Evolutionary conservation across 2,329 filamentous ascomycete genomes (phyloP).

Genomic region (Lasiodiplodia citricola): DNA sequence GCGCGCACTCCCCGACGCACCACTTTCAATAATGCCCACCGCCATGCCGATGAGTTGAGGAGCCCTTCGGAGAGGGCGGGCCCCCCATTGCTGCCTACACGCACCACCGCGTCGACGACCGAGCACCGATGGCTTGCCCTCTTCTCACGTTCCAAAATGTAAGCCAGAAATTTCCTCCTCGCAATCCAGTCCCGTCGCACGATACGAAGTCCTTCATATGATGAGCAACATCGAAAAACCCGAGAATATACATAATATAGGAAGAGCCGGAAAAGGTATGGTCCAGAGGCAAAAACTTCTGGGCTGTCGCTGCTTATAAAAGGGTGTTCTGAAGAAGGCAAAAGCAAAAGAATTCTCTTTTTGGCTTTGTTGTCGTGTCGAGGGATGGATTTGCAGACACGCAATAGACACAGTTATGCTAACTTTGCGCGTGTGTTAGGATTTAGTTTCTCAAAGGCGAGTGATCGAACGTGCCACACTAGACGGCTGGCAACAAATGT

Average conservation of each 20-base stretch:
- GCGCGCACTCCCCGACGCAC: too few relatives aligned
- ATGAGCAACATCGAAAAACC: slow-evolving; percentile 12
- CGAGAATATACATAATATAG: slow-evolving; percentile 13
- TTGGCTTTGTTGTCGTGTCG: not conserved
- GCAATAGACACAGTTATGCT: too few relatives aligned
- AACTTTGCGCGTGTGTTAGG: too few relatives aligned
- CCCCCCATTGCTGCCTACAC: not conserved
- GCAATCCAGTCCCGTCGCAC: not conserved
- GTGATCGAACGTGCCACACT: too few relatives aligned
- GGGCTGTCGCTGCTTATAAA: slow-evolving; percentile 11
- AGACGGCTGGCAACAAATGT: too few relatives aligned
- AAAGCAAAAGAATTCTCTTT: not conserved
- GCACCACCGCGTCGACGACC: not conserved
- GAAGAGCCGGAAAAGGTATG: slow-evolving; percentile 24
- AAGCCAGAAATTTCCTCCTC: not conserved
- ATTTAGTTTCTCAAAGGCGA: too few relatives aligned
- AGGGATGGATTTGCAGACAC: too few relatives aligned
- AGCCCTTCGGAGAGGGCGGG: not conserved
- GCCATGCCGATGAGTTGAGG: not conserved
- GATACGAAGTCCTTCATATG: not conserved
- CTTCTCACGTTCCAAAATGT: not conserved
- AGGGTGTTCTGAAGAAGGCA: slow-evolving; percentile 4
- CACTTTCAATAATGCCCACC: not conserved
- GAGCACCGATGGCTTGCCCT: not conserved
- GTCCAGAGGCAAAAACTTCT: not conserved